Base-by-base conservation (phyloP, 495 filamentous ascomycete genomes). In the Aspergillus olivimuriae region DNA sequence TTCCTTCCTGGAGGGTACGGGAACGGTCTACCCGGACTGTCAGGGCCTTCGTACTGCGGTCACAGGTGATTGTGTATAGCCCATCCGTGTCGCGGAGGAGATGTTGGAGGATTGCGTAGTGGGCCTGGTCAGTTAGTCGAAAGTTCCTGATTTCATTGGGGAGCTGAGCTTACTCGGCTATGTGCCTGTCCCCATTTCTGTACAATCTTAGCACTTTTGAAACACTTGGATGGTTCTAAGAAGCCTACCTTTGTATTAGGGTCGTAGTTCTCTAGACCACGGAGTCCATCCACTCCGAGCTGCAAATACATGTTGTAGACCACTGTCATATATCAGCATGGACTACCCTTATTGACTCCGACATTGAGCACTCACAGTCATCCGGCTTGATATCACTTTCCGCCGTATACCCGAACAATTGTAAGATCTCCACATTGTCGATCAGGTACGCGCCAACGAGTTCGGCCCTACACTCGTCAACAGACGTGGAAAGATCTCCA, bases 391-490 rank as follows among this genome's bases (percentile, higher is more conserved):
- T 65, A 20, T 61, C 46, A 7, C 54, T 56, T 21, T 40, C 24
- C 4, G 3, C 30, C 4, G 35, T 41, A 16, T 50, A 44, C 14
- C 69, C 72, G 47, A 73, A 70, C n/a, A 73, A 26, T 8, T 35
- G 43, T 6, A 74, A 43, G 1, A 74, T 39, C 31, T 70, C 61
- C 14, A 35, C 31, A 31, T 74, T 59, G 45, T 65, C 58, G 51
- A 68, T 63, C 6, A 76, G 48, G 50, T 68, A 72, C n/a, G 58
- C 58, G 1, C 56, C 57, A 14, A 74, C 61, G 19, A 67, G 50
- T 39, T 70, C 64, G 2, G 69, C 68, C 18, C 73, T 56, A 48
- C 72, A 76, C 44, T 77, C 72, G 20, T 77, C 74, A 5, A 73
- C 54, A 9, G 61, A 68, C 2, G 63, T 69, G 6, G 69, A 63